Evolutionary conservation across 1,284 basidiomycete genomes (phyloP).

Genomic region (Cutaneotrichosporon cavernicola): DNA sequence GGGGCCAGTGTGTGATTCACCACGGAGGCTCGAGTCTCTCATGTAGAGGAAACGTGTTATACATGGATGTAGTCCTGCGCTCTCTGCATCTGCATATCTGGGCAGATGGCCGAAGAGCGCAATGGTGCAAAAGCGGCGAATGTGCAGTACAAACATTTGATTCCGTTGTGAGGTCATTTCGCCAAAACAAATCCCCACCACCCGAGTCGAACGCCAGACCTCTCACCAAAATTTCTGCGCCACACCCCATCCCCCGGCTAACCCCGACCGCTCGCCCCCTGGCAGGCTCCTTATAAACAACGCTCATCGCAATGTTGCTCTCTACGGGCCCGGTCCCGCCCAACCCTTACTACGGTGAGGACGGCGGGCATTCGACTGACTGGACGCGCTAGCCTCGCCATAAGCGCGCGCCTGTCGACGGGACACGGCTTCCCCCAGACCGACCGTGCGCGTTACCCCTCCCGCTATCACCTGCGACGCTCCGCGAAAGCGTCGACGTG

Average conservation of each 20-base stretch:
- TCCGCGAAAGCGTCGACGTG: conserved; percentile 21
- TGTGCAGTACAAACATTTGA: no score
- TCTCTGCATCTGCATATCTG: no score
- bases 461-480: conserved; percentile 16
- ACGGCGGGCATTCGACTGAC: conserved; percentile 24
- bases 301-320: conserved; percentile 2
- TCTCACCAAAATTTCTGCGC: not conserved
- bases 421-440: conserved; percentile 33
- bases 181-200: no score
- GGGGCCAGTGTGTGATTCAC: no score
- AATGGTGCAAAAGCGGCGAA: no score
- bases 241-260: not conserved
- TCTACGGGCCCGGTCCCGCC: conserved; percentile 28
- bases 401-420: conserved; percentile 32
- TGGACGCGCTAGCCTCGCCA: conserved; percentile 21
- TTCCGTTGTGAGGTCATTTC: no score
- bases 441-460: conserved; percentile 11
- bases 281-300: not conserved
- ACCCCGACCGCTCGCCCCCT: not conserved
- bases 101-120: not conserved
- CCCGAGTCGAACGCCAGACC: not conserved
- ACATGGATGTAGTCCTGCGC: no score
- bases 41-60: no score
- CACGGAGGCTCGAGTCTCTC: no score
- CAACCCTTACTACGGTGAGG: not conserved